Evolutionary conservation across 768 basidiomycete genomes (phyloP), one percentile per base, ranked within the genome.

Genomic region (Rhodotorula taiwanensis): DNA sequence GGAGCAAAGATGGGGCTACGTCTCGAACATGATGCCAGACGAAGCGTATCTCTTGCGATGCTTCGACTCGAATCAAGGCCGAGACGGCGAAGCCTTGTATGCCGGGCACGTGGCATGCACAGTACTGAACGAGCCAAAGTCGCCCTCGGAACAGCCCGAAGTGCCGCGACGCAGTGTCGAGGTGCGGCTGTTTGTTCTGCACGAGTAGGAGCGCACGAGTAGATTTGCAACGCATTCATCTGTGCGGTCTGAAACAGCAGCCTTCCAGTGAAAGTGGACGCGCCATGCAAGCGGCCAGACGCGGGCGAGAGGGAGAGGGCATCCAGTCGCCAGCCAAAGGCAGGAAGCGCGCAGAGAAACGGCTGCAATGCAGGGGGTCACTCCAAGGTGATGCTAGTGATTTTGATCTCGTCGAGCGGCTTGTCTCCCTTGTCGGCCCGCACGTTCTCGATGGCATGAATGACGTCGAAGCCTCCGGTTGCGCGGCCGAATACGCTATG

Each of bases 401-500:
- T 73, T 41, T 58, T 55, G 59, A 73, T 66, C 33, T 74, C 73
- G 45, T 75, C 71, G 52, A 68, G 64, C 30, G 74, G 74, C 63
- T 72, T 74, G 59, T 75, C 74, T 0, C 59, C 63, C 58, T 72
- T 78, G 66, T 79, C 78, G 21, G 72, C 71, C 33, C 72, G 55
- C 3, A 70, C 73, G 41, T 76, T 65, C 63, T 97, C 93, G 72
- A 99, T 97, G 21, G 81, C 79, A 71, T 94, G 90, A 7, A 95
- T 82, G 31, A 94, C 86, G 75, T 95, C 93, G 54, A 94, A 78
- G 9, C 94, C 93, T 7, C 85, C 84, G 41, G 86, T 78, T 18
- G 89, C 89, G 28, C 91, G 83, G 2, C 93, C 94, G 71, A 98
- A 98, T 69, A 97, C 88, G 1, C 89, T 94, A 74, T 71, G 89